Evolutionary conservation across 208 protist genomes (phyloP).

Genomic region (Trypanosoma scelopori): DNA sequence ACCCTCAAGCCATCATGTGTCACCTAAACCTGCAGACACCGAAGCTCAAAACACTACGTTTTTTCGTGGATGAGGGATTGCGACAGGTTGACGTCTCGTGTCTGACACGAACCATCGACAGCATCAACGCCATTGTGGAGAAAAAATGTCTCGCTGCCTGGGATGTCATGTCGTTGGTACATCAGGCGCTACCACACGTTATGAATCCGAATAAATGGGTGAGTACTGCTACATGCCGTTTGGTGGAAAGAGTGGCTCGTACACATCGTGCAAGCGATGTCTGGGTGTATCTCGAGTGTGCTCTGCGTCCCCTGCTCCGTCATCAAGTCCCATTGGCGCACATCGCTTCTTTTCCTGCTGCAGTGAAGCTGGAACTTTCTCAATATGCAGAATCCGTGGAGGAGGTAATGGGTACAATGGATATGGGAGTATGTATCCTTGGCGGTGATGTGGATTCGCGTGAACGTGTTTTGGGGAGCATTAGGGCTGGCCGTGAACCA

Average conservation of each 20-base stretch:
- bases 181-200: conserved; percentile 52
- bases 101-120: conserved; percentile 44
- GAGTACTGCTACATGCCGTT: conserved; percentile 39
- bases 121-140: conserved; percentile 39
- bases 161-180: conserved; percentile 59
- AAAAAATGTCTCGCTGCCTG: conserved; percentile 23
- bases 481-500: neutral
- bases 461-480: conserved; percentile 4
- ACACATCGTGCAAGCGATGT: conserved; percentile 48
- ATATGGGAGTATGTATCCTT: neutral
- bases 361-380: conserved; percentile 13
- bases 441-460: conserved; percentile 9
- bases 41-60: conserved; percentile 46
- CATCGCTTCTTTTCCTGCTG: conserved; percentile 17
- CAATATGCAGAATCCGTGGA: neutral
- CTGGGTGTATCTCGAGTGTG: conserved; percentile 43
- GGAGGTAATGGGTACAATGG: neutral
- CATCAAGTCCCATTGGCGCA: conserved; percentile 14
- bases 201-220: conserved; percentile 42
- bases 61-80: conserved; percentile 76
- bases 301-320: conserved; percentile 29
- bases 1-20: conserved; percentile 50
- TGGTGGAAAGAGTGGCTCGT: conserved; percentile 58
- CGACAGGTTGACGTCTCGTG: conserved; percentile 35
- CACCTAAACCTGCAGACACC: conserved; percentile 45